Evolutionary conservation across 495 filamentous ascomycete genomes (phyloP), one percentile per base, ranked within the genome.

Genomic region (Annulohypoxylon bovei): DNA sequence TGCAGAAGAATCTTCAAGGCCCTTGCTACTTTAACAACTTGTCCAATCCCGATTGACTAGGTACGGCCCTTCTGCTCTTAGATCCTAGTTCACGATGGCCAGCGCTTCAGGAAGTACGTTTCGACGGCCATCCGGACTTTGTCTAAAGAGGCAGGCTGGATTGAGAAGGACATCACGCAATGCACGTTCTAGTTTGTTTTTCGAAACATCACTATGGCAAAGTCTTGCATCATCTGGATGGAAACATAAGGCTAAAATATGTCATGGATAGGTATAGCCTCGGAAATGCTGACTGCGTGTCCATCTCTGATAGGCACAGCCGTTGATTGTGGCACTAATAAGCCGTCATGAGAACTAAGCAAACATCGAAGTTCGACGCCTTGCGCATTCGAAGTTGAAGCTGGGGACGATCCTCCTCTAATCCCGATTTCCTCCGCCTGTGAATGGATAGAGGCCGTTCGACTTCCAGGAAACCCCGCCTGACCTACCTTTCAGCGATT

Each of bases 291-390:
- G 27, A 56, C 22, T 50, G 39, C 65, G 65, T 72, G 70, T 68
- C 50, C 65, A 14, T 52, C 49, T 72, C 60, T 72, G 65, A 72
- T 72, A 72, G 70, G 70, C 16, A 68, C 64, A 32, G 20, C 20
- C 3, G 20, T 46, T 30, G 40, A 59, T 44, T 27, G 40, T 64
- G 55, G 42, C 60, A 65, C 65, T 65, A 68, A 47, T 40, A 3
- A 12, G 37, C 30, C 42, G 65, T 72, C 70, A 72, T 65, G 70
- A 65, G 70, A 32, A 62, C 50, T 60, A 56, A 68, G 55, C 54
- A 68, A 68, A 72, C 63, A 56, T 47, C 40, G 49, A 62, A 63
- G 37, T 40, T 53, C 42, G 12, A 57, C 16, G 35, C 16, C 70
- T 64, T 68, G 49, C 37, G 9, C 12, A 30, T 44, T 55, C 35